Evolutionary conservation across 768 basidiomycete genomes (phyloP).

Genomic region (Rhizopogon vulgaris): DNA sequence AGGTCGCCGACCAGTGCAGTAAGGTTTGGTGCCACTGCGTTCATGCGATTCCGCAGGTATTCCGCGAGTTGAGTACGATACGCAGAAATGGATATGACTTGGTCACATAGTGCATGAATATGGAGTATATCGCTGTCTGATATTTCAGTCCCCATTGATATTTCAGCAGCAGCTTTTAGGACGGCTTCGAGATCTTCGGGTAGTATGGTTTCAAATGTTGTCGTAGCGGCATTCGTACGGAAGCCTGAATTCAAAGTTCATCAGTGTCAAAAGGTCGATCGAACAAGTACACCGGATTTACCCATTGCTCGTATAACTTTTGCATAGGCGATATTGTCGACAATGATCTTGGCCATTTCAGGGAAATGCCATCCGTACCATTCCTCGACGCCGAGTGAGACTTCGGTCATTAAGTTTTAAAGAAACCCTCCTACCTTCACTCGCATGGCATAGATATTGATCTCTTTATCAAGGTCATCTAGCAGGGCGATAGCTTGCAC

Average conservation of each 20-base stretch:
- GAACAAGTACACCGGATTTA: conserved; percentile 23
- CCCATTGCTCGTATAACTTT: conserved; percentile 92
- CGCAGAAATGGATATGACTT: conserved; percentile 92
- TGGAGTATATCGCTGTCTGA: conserved; percentile 95
- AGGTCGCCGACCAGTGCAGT: conserved; percentile 79
- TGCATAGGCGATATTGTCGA: conserved; percentile 95
- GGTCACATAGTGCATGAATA: conserved; percentile 95
- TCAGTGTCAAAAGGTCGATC: not conserved
- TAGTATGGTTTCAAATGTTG: conserved; percentile 82
- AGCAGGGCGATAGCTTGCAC: conserved; percentile 97
- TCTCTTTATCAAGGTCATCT: conserved; percentile 98
- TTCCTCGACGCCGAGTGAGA: conserved; percentile 50
- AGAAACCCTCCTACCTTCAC: conserved; percentile 67
- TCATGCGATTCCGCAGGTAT: conserved; percentile 97
- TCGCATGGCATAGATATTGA: conserved; percentile 99
- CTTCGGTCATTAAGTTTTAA: not conserved
- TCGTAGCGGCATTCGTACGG: conserved; percentile 87
- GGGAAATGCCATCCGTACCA: conserved; percentile 99
- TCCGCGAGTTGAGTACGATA: conserved; percentile 95
- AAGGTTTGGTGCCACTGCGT: conserved; percentile 94
- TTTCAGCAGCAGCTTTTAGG: conserved; percentile 91
- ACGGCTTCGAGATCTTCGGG: conserved; percentile 97
- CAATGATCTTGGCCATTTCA: conserved; percentile 97
- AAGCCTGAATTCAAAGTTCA: conserved; percentile 49
- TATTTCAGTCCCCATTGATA: conserved; percentile 99